Evolutionary conservation across 2,329 filamentous ascomycete genomes (phyloP).

Genomic region (Aureobasidium sp.): DNA sequence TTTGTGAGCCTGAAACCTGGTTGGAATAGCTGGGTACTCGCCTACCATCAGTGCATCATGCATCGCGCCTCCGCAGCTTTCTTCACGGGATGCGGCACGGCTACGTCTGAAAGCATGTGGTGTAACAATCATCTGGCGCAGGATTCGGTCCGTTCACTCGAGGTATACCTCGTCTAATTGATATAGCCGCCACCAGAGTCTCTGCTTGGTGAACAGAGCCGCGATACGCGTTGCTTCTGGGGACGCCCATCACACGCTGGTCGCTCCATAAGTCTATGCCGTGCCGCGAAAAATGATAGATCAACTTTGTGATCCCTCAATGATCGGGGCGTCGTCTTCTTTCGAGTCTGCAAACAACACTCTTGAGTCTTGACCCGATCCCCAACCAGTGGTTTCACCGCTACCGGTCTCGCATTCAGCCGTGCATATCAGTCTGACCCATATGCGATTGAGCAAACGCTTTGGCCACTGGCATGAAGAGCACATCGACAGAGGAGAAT

Average conservation of each 20-base stretch:
- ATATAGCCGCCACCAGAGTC: background rate
- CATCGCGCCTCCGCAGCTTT: conserved; percentile 16
- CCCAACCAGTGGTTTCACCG: conserved; percentile 17
- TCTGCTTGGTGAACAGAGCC: conserved; percentile 1
- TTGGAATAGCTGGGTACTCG: conserved; percentile 16
- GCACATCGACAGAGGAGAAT: background rate
- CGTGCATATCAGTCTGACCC: conserved; percentile 7
- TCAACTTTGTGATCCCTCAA: background rate
- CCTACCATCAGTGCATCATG: conserved; percentile 10
- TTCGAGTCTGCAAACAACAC: conserved; percentile 9
- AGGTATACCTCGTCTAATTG: background rate
- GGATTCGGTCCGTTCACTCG: conserved; percentile 8
- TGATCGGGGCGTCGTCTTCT: background rate
- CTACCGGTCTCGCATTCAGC: conserved; percentile 13
- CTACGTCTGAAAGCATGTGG: background rate
- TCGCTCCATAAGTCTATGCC: conserved; percentile 9
- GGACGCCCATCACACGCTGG: background rate
- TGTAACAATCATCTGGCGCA: conserved; percentile 1
- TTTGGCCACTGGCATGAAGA: background rate
- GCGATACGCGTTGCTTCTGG: conserved; percentile 3
- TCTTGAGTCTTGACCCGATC: too few species aligned
- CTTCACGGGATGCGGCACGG: conserved; percentile 19
- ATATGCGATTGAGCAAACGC: conserved; percentile 2
- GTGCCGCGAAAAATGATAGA: conserved; percentile 19
- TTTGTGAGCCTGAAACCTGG: conserved; percentile 19